These are phyloP conservation scores for Striga asiatica DNA, from an alignment of 257 asterid species.

Conservation along the genomic window DNA sequence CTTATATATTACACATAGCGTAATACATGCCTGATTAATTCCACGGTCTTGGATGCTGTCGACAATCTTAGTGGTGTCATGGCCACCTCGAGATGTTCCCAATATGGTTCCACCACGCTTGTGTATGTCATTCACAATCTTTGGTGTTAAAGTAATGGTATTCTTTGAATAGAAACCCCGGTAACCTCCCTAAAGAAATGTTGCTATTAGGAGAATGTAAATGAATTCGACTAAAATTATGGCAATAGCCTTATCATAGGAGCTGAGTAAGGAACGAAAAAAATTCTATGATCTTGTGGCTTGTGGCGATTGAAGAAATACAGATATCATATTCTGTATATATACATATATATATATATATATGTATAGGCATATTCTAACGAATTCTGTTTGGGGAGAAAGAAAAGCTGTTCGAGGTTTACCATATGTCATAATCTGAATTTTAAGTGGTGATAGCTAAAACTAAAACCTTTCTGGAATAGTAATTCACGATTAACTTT, in stretches of 20 bases:
- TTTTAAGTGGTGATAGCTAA: background rate
- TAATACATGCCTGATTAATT: conserved; percentile 67
- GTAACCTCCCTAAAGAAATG: conserved; percentile 74
- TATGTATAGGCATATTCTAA: background rate
- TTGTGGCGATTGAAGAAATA: background rate
- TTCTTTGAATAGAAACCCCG: conserved; percentile 87
- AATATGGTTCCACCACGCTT: conserved; percentile 96
- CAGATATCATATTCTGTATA: too few species aligned
- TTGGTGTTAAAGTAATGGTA: conserved; percentile 66
- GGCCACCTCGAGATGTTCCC: conserved; percentile 98
- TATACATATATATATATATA: too few species aligned
- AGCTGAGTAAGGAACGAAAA: background rate
- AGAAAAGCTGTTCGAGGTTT: background rate
- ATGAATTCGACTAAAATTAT: background rate
- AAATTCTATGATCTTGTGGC: too few species aligned
- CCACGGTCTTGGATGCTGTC: conserved; percentile 97
- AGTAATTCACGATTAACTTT: background rate
- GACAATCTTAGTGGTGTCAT: conserved; percentile 81
- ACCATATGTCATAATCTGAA: conserved; percentile 3
- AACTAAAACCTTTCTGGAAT: conserved; percentile 2
- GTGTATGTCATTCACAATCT: conserved; percentile 78
- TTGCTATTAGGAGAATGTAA: conserved; percentile 19
- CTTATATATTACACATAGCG: conserved; percentile 3
- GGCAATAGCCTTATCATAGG: conserved; percentile 3
- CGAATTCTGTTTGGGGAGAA: background rate